Percentiles rank a stretch among this genome's conserved stretches.
phyloP scores from a whole-genome alignment of 345 rosid genomes.

The Aquilaria sinensis region DNA sequence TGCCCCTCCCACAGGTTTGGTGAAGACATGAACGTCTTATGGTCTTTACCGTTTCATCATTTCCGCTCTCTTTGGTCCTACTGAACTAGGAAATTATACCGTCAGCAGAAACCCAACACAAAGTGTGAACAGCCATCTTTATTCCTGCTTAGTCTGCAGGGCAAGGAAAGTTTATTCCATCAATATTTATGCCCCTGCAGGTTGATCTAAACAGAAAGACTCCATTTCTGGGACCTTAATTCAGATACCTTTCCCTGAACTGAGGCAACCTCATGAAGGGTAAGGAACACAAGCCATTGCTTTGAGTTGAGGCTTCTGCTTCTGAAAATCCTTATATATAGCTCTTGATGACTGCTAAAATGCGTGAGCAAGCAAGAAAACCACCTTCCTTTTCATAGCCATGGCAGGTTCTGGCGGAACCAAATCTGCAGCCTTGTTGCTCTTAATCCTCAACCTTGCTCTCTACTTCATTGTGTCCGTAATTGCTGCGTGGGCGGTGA shows the following conservation, averaged over 20 bases:
- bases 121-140: slow-evolving; percentile 8
- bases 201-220: no score
- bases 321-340: no score
- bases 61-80: no score
- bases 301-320: slow-evolving; percentile 31
- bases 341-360: neutral
- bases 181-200: neutral
- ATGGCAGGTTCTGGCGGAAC: slow-evolving; percentile 60
- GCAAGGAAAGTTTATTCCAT: slow-evolving; percentile 20
- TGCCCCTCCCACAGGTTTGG: no score
- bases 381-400: neutral
- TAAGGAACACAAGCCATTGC: slow-evolving; percentile 43
- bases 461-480: slow-evolving; percentile 58
- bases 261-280: slow-evolving; percentile 21
- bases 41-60: no score
- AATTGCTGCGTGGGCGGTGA: slow-evolving; percentile 71
- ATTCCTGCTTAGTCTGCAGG: slow-evolving; percentile 18
- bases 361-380: neutral
- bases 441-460: slow-evolving; percentile 56
- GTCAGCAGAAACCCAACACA: no score
- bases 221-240: neutral
- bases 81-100: no score
- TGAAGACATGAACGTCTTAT: no score
- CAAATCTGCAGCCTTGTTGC: slow-evolving; percentile 57
- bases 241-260: slow-evolving; percentile 26